Evolutionary conservation across 306 rosid species (phyloP).

Genomic region (Echinosophora koreensis): DNA sequence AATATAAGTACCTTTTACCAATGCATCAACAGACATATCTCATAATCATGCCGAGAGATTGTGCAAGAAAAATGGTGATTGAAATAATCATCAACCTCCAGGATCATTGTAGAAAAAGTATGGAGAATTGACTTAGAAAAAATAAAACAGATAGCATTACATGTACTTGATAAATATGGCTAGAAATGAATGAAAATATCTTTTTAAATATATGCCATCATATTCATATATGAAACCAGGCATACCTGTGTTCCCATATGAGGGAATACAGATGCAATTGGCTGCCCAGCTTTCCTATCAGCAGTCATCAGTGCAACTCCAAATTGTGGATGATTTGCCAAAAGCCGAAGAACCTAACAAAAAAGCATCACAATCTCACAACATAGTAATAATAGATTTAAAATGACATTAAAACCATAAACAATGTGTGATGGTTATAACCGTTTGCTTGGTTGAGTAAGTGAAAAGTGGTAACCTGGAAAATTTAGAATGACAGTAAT

Average conservation of each 20-base stretch:
- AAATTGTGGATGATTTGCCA: constrained; percentile 92
- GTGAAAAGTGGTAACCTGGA: not conserved
- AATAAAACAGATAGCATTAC: constrained; percentile 26
- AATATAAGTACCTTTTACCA: not conserved
- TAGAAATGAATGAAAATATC: not conserved
- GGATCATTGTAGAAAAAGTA: constrained; percentile 23
- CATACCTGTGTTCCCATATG: constrained; percentile 80
- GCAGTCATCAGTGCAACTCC: constrained; percentile 82
- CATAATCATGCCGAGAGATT: constrained; percentile 21
- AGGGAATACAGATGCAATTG: constrained; percentile 86
- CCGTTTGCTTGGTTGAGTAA: constrained; percentile 15
- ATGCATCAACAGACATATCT: constrained; percentile 13
- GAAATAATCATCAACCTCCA: constrained; percentile 23
- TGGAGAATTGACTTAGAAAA: not conserved
- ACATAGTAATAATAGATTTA: not conserved
- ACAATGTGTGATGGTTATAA: not conserved
- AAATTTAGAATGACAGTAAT: not conserved
- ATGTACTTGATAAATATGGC: not conserved
- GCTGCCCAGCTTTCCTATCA: constrained; percentile 92
- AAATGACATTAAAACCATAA: not conserved
- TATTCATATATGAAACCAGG: constrained; percentile 33
- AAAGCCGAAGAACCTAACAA: constrained; percentile 84
- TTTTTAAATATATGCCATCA: not conserved
- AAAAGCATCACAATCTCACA: constrained; percentile 39
- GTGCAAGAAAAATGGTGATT: constrained; percentile 39